Conservation (phyloP, 345 rosid species). For the Aquilaria sinensis region DNA sequence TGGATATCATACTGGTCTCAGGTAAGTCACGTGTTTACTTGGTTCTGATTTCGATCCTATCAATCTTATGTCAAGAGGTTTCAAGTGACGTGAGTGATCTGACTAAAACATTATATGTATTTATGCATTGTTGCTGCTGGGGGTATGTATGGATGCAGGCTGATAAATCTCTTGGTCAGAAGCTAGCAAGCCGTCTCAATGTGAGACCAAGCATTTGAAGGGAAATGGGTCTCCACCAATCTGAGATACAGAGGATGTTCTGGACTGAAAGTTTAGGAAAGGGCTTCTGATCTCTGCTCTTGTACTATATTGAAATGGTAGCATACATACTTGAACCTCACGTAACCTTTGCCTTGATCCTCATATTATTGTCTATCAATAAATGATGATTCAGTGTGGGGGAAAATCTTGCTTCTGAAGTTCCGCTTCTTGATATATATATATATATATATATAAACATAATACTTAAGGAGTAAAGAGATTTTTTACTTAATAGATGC, state of each 20-base stretch:
- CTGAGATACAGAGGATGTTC: conserved; percentile 1
- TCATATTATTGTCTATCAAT: not conserved
- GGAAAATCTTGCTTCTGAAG: not conserved
- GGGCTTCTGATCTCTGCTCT: not conserved
- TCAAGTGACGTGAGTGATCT: not conserved
- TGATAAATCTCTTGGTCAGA: conserved; percentile 70
- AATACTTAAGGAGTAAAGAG: too few species aligned
- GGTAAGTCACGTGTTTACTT: conserved; percentile 25
- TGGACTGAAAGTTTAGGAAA: conserved; percentile 2
- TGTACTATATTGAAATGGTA: conserved; percentile 7
- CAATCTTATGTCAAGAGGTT: too few species aligned
- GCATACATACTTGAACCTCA: not conserved
- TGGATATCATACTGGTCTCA: conserved; percentile 90
- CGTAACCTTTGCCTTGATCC: not conserved
- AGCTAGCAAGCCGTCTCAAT: conserved; percentile 68
- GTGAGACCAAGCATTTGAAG: conserved; percentile 64
- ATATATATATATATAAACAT: too few species aligned
- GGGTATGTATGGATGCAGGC: conserved; percentile 29
- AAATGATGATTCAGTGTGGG: not conserved
- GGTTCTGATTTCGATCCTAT: not conserved
- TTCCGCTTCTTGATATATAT: too few species aligned
- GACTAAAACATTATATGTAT: not conserved
- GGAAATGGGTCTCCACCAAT: not conserved
- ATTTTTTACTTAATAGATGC: too few species aligned
- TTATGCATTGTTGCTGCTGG: not conserved